phyloP scores from a whole-genome alignment of 2,329 filamentous ascomycete species.

The Penicillium olsonii region DNA sequence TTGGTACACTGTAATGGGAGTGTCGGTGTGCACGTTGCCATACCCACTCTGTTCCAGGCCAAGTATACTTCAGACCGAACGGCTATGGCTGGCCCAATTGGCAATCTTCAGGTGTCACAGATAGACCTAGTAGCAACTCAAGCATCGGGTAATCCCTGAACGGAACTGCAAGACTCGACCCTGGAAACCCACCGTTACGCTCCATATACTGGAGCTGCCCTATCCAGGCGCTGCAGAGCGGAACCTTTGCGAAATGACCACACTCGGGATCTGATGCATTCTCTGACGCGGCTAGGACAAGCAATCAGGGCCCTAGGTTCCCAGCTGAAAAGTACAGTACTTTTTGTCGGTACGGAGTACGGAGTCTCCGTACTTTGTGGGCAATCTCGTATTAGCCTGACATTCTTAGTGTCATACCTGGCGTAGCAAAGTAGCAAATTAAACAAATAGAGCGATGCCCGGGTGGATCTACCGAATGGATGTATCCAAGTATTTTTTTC shows the following conservation, averaged over 20 bases:
- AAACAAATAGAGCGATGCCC: neutral
- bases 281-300: slow-evolving; percentile 8
- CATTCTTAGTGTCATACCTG: too few relatives aligned
- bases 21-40: slow-evolving; percentile 6
- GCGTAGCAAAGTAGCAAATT: neutral
- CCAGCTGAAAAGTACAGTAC: neutral
- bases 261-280: slow-evolving; percentile 4
- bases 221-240: slow-evolving; percentile 4
- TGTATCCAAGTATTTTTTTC: slow-evolving; percentile 10
- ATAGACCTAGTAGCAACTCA: slow-evolving; percentile 3
- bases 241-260: neutral
- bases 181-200: neutral
- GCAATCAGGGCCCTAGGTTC: slow-evolving; percentile 9
- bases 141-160: neutral
- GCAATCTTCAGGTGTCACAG: slow-evolving; percentile 7
- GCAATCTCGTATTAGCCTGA: too few relatives aligned
- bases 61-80: slow-evolving; percentile 1
- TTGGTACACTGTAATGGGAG: slow-evolving; percentile 1
- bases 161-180: slow-evolving; percentile 3
- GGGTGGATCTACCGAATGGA: slow-evolving; percentile 7
- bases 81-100: slow-evolving; percentile 6
- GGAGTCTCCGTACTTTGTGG: too few relatives aligned
- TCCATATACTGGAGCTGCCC: slow-evolving; percentile 5
- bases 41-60: slow-evolving; percentile 1
- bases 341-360: neutral